phyloP scores from a whole-genome alignment of 805 yeast genomes.

The Yarrowia yakushimensis region DNA sequence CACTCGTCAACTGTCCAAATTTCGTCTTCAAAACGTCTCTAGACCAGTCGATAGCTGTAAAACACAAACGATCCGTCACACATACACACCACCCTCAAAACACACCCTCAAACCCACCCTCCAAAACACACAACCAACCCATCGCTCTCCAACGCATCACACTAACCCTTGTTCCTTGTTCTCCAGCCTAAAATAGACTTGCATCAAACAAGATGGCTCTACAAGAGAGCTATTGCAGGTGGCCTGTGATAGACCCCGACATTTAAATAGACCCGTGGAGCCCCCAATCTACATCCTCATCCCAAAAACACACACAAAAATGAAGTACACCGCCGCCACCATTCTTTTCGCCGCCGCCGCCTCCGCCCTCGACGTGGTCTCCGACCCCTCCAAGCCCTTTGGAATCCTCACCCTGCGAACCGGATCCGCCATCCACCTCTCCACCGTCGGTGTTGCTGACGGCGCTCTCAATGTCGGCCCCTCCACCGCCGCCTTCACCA shows the following conservation, averaged over 20 bases:
- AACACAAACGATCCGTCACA: too few species aligned
- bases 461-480: not conserved
- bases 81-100: too few species aligned
- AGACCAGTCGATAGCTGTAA: too few species aligned
- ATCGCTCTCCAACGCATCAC: too few species aligned
- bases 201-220: not conserved
- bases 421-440: conserved; percentile 5
- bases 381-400: conserved; percentile 20
- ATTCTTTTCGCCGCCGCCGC: conserved; percentile 1
- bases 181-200: conserved; percentile 8
- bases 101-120: too few species aligned
- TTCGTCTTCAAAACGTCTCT: too few species aligned
- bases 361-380: not conserved
- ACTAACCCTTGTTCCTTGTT: not conserved
- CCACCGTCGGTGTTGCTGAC: not conserved
- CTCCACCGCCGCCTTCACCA: not conserved
- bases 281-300: not conserved
- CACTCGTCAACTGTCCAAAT: too few species aligned
- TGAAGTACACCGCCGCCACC: conserved; percentile 13
- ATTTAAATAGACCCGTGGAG: not conserved
- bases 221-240: too few species aligned
- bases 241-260: not conserved
- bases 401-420: conserved; percentile 23
- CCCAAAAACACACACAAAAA: not conserved
- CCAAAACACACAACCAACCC: too few species aligned